Percentiles rank a stretch among this genome's conserved stretches.
These are phyloP conservation scores for Ensete glaucum DNA, from an alignment of 176 grass and related monocot species.

Conservation along the genomic window DNA sequence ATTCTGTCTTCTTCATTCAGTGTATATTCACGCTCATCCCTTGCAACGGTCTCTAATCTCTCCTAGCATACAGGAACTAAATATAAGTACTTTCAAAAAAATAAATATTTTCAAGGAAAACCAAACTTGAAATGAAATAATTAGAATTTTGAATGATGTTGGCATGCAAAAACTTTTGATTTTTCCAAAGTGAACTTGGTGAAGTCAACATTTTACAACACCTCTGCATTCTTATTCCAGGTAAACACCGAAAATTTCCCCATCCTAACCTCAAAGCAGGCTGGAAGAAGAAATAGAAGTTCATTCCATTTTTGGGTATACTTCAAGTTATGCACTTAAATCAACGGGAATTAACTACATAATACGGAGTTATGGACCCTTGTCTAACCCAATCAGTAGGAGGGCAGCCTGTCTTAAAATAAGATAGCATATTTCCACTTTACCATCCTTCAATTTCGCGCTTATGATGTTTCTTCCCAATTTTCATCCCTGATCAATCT, in stretches of 20 bases:
- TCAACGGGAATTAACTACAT: too few species aligned
- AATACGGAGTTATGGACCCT: too few species aligned
- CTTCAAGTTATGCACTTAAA: not conserved
- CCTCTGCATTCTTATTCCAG: not conserved
- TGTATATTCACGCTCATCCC: slow-evolving; percentile 89
- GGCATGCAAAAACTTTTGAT: not conserved
- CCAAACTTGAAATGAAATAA: not conserved
- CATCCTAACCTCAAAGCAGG: not conserved
- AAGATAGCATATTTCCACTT: too few species aligned
- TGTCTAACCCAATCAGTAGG: too few species aligned
- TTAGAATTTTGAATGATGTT: not conserved
- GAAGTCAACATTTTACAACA: not conserved
- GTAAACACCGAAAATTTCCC: too few species aligned
- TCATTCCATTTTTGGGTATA: too few species aligned
- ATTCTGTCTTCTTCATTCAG: slow-evolving; percentile 94
- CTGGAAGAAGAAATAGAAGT: not conserved
- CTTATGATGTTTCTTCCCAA: too few species aligned
- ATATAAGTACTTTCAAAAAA: not conserved
- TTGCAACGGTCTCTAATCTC: slow-evolving; percentile 69
- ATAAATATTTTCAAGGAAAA: not conserved
- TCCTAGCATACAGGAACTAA: slow-evolving; percentile 32
- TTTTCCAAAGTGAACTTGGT: not conserved
- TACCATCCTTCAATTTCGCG: too few species aligned
- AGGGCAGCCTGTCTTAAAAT: too few species aligned
- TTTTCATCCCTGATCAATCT: too few species aligned